Conservation (phyloP, 164 flowering plant genomes). For the Vitis riparia region DNA sequence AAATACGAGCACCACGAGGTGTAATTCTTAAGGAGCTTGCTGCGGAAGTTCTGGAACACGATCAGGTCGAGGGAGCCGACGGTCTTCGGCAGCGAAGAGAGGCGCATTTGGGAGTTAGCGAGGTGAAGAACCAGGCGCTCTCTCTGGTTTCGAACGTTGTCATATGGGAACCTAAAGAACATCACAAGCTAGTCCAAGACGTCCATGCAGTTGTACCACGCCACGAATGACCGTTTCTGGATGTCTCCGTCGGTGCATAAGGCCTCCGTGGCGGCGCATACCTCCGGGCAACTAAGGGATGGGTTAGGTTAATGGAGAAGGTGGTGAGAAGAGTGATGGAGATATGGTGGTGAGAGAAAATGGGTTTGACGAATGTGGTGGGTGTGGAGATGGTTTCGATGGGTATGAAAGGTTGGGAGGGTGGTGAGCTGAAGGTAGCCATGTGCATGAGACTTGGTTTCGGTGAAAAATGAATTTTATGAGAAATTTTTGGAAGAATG, state of each 20-base stretch:
- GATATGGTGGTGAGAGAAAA: too few species aligned
- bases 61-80: slow-evolving; percentile 50
- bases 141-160: slow-evolving; percentile 82
- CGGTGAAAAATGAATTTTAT: too few species aligned
- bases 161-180: slow-evolving; percentile 83
- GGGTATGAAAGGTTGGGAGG: too few species aligned
- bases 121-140: slow-evolving; percentile 90
- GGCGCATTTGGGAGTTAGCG: slow-evolving; percentile 91
- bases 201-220: slow-evolving; percentile 53
- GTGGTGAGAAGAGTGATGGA: too few species aligned
- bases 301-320: slow-evolving; percentile 34
- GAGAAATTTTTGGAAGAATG: too few species aligned
- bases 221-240: slow-evolving; percentile 52
- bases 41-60: slow-evolving; percentile 62
- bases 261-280: slow-evolving; percentile 78
- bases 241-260: slow-evolving; percentile 65
- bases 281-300: slow-evolving; percentile 76
- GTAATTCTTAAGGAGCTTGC: slow-evolving; percentile 67
- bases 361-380: too few species aligned
- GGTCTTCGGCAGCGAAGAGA: slow-evolving; percentile 51
- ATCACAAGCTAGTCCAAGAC: slow-evolving; percentile 84
- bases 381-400: too few species aligned
- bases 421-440: too few species aligned
- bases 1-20: slow-evolving; percentile 81
- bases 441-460: too few species aligned